A percentile compares a stretch with the other conserved stretches of the same genome.
Conservation (phyloP, 2,329 filamentous ascomycete genomes). For the Talaromyces rugulosus region DNA sequence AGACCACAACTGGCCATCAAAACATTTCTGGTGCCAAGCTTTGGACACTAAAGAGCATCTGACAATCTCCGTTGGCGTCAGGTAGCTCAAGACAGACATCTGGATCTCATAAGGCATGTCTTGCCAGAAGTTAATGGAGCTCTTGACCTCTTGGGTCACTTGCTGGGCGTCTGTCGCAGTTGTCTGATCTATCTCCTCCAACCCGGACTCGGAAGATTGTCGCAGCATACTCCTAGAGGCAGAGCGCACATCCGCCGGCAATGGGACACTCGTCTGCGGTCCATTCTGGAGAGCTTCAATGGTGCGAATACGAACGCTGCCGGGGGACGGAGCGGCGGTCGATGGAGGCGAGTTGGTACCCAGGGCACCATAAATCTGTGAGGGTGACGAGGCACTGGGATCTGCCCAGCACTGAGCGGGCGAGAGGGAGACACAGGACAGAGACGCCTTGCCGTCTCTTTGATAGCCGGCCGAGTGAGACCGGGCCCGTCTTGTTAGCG, state of each 20-base stretch:
- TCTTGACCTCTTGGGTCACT: slow-evolving; percentile 23
- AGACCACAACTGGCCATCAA: slow-evolving; percentile 91
- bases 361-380: slow-evolving; percentile 53
- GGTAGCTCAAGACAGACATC: slow-evolving; percentile 69
- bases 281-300: slow-evolving; percentile 43
- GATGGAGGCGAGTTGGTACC: slow-evolving; percentile 41
- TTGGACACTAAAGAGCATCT: slow-evolving; percentile 72
- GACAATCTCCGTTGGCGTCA: slow-evolving; percentile 77
- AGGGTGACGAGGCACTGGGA: slow-evolving; percentile 43
- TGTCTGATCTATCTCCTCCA: slow-evolving; percentile 37
- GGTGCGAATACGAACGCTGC: slow-evolving; percentile 53
- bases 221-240: slow-evolving; percentile 36
- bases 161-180: slow-evolving; percentile 16
- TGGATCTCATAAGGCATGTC: slow-evolving; percentile 78
- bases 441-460: slow-evolving; percentile 57
- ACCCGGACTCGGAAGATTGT: slow-evolving; percentile 20
- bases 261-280: slow-evolving; percentile 49
- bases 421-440: slow-evolving; percentile 61
- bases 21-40: slow-evolving; percentile 76
- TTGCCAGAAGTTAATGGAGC: slow-evolving; percentile 67
- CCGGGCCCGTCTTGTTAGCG: slow-evolving; percentile 61
- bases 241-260: slow-evolving; percentile 59
- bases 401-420: slow-evolving; percentile 53
- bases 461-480: slow-evolving; percentile 65
- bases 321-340: slow-evolving; percentile 47